Evolutionary conservation across 805 yeast species (phyloP), one percentile per base, ranked within the genome.

Genomic region (Suhomyces canberraensis): DNA sequence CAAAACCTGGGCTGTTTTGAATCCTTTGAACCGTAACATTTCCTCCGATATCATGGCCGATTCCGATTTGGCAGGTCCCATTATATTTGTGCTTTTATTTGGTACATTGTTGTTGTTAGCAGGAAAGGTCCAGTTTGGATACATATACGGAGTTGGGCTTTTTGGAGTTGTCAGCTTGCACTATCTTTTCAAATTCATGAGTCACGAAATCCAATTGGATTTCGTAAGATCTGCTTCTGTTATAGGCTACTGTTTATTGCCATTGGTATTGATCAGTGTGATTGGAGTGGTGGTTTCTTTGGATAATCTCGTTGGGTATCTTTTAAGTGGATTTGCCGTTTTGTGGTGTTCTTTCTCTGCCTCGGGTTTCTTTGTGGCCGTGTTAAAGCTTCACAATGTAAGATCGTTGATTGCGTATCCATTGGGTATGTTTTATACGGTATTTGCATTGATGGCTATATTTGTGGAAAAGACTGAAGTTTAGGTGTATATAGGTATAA

Each of bases 81-180:
- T 93, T 21, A 65, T 93, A 27, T 93, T 91, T 60, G 91, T 91
- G 52, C 66, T 93, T 35, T 61, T 88, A 39, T 91, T 91, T 56
- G 98, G 96, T 15, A 75, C 89, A 0, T 78, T 84, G 42, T 66
- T 93, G 36, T 66, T 91, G 34, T 69, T 90, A 29, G 81, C 95
- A 1, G 98, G 98, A 4, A 93, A 91, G 59, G 85, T 91, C 11
- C 98, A 93, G 59, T 93, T 93, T 57, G 98, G 98, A 2, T 93
- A 93, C 60, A 85, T 93, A 33, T 93, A 93, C 54, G 98, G 98
- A 26, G 95, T 93, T 28, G 98, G 96, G 0, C 64, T 93, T 29
- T 80, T 91, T 49, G 98, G 98, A 13, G 84, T 95, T 1, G 56
- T 87, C 11, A 79, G 95, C 21, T 75, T 89, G 46, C 97, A 90